phyloP scores from a whole-genome alignment of 768 basidiomycete genomes.

The Pulveroboletus sp. region DNA sequence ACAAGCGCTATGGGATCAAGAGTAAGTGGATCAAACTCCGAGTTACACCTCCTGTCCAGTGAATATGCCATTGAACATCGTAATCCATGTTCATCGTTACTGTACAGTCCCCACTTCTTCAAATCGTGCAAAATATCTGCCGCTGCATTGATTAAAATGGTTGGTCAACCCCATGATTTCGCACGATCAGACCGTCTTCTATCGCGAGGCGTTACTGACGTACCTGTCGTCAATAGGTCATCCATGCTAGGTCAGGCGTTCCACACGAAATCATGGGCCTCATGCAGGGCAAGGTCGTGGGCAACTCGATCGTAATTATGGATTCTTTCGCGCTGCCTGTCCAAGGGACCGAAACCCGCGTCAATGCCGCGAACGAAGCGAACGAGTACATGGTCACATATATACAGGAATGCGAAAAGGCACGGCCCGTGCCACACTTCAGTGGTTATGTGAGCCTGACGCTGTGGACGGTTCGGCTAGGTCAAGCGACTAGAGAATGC shows the following conservation, averaged over 20 bases:
- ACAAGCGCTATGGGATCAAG: constrained; percentile 80
- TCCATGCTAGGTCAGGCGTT: constrained; percentile 95
- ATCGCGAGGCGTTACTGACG: too few relatives aligned
- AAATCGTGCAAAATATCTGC: constrained; percentile 94
- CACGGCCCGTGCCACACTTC: constrained; percentile 27
- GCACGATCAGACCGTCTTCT: not conserved
- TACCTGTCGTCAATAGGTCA: constrained; percentile 63
- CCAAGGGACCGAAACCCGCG: constrained; percentile 96
- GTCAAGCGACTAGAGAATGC: constrained; percentile 82
- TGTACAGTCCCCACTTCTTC: constrained; percentile 68
- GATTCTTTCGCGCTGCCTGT: constrained; percentile 97
- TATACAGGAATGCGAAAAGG: constrained; percentile 75
- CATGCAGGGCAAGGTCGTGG: constrained; percentile 94
- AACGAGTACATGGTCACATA: constrained; percentile 99
- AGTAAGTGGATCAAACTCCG: constrained; percentile 57
- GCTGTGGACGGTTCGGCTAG: constrained; percentile 33
- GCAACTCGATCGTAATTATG: constrained; percentile 77
- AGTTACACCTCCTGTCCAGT: constrained; percentile 1
- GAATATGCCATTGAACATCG: not conserved
- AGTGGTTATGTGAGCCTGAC: not conserved
- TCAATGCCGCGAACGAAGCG: constrained; percentile 93
- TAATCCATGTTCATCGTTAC: not conserved
- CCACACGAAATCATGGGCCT: constrained; percentile 99
- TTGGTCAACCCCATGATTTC: constrained; percentile 25
- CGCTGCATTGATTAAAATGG: constrained; percentile 94